Conservation (phyloP, 2,329 filamentous ascomycete species). For the Colletotrichum tropicicola region DNA sequence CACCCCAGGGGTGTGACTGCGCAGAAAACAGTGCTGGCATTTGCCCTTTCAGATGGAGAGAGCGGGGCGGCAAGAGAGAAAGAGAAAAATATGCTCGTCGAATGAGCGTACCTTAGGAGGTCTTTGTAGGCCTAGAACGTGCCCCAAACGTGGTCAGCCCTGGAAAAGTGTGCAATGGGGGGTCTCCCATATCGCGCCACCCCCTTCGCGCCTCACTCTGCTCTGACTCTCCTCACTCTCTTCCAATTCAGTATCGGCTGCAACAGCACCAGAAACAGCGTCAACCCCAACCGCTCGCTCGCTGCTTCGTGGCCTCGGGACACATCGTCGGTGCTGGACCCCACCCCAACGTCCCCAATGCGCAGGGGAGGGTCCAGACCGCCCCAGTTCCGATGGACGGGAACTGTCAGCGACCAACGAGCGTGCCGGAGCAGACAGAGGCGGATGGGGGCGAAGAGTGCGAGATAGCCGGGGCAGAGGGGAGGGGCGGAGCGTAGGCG, state of each 20-base stretch:
- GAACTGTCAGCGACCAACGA: not conserved
- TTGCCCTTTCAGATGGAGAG: not conserved
- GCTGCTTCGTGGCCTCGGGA: not conserved
- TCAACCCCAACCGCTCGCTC: not conserved
- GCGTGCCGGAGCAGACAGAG: not conserved
- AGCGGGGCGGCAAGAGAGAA: conserved; percentile 1
- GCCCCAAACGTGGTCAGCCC: conserved; percentile 28
- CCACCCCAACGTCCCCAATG: not conserved
- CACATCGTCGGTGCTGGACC: not conserved
- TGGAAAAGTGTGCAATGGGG: conserved; percentile 3
- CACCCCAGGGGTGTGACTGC: conserved; percentile 13
- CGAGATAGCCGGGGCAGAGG: not conserved
- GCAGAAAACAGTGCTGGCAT: conserved; percentile 4
- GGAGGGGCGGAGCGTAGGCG: not conserved
- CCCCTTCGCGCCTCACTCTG: conserved; percentile 6
- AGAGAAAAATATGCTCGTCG: conserved; percentile 18
- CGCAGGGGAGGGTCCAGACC: conserved; percentile 11
- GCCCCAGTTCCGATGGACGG: not conserved
- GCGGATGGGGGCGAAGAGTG: not conserved
- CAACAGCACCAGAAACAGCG: not conserved
- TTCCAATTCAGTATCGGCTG: not conserved
- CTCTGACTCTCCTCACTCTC: not conserved
- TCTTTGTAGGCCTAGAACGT: conserved; percentile 47
- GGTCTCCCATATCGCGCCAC: conserved; percentile 3
- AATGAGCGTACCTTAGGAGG: conserved; percentile 40